Base-by-base conservation (phyloP, 176 grass and related monocot genomes). In the Thalia dealbata region DNA sequence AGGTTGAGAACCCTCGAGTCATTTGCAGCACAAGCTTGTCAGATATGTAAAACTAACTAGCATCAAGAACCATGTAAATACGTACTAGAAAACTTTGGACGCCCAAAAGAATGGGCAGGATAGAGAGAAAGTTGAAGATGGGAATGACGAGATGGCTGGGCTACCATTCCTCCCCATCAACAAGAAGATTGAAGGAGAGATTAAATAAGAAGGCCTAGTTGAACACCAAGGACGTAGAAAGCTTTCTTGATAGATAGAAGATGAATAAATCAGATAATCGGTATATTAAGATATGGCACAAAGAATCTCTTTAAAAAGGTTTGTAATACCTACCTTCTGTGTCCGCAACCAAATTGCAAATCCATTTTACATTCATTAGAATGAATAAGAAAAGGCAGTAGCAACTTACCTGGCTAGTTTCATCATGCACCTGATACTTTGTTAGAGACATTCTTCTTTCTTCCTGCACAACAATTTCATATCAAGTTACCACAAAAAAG, bases 321-420 rank as follows among this genome's bases (percentile, higher is more conserved):
- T 62, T 62, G 46, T 27, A 10, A 21, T 75, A 46, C 67, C 77
- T 22, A 79, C 19, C 77, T 56, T 45, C 43, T n/a, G 23, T 15
- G 60, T 61, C 76, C 69, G 77, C 55, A 71, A 61, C 52, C 54
- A 61, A 41, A 71, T 62, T 50, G 66, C 23, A 30, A 38, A 38
- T 44, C 38, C 38, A 68, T 68, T 44, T 68, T 19, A 45, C 62
- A 74, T 74, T 32, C 29, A 84, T 76, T 66, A 77, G 75, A 82
- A 67, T 71, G 60, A 88, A 79, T 13, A 80, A 91, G 75, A 77
- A 67, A 73, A 64, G 42, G 74, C 64, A 81, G 48, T 35, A 75
- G 88, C 8, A 82, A 99, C 95, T 99, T 99, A 99, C 95, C 95
- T 99, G 90, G 90, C 90, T 99, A 81, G 95, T 99, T 99, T 99